These are phyloP conservation scores for Cucumis cinereus DNA, from an alignment of 306 rosid genomes.

Conservation along the genomic window DNA sequence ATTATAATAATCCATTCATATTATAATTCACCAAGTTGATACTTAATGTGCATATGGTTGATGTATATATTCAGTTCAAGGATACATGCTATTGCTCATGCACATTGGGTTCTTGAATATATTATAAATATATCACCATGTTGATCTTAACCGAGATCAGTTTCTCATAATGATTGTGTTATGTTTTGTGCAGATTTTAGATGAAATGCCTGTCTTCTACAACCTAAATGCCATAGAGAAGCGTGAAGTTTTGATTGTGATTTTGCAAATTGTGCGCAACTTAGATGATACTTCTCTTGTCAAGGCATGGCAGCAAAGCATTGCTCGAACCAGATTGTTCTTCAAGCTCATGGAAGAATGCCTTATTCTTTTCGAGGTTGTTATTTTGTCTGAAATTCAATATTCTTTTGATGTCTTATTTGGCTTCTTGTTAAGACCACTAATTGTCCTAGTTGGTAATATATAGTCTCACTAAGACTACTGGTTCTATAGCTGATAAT, in stretches of 20 bases:
- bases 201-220: conserved; percentile 97
- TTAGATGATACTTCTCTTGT: conserved; percentile 85
- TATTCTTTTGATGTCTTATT: not conserved
- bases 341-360: conserved; percentile 97
- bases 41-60: not conserved
- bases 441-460: not conserved
- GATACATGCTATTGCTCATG: not conserved
- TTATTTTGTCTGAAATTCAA: conserved; percentile 4
- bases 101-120: not conserved
- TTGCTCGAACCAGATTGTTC: conserved; percentile 91
- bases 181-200: conserved; percentile 56
- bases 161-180: conserved; percentile 8
- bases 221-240: conserved; percentile 84
- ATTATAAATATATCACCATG: not conserved
- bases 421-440: not conserved
- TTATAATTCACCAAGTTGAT: not conserved
- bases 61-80: not conserved
- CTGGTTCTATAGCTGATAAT: not conserved
- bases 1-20: not conserved
- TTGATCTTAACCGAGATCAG: not conserved
- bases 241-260: conserved; percentile 79
- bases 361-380: conserved; percentile 82
- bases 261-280: conserved; percentile 89
- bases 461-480: not conserved
- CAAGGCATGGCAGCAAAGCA: conserved; percentile 96